Percentiles rank a stretch among this genome's conserved stretches.
Evolutionary conservation across 441 rosid genomes (phyloP).

Genomic region (Corymbia citriodora): DNA sequence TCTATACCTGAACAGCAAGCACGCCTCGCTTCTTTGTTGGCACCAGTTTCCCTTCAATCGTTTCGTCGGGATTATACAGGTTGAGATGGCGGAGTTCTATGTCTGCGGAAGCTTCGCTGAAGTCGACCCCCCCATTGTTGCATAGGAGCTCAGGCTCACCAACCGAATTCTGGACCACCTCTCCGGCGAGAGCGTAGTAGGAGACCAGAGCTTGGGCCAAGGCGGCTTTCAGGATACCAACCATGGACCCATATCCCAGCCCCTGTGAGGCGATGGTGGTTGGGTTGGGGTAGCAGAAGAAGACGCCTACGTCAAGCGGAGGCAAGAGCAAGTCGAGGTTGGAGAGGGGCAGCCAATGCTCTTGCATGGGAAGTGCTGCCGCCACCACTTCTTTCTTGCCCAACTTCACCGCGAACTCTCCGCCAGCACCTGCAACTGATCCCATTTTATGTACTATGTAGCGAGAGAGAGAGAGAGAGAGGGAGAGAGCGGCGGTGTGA

Average conservation of each 20-base stretch:
- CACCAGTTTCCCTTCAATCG: slow-evolving; percentile 56
- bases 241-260: slow-evolving; percentile 24
- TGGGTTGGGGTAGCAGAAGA: slow-evolving; percentile 47
- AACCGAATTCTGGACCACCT: slow-evolving; percentile 40
- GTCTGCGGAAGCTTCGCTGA: slow-evolving; percentile 51
- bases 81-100: slow-evolving; percentile 44
- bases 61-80: slow-evolving; percentile 58
- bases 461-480: background rate
- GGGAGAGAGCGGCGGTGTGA: too few species aligned
- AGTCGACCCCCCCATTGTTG: slow-evolving; percentile 75
- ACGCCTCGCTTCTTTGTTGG: slow-evolving; percentile 59
- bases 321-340: slow-evolving; percentile 86
- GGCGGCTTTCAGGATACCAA: slow-evolving; percentile 36
- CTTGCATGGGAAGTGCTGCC: slow-evolving; percentile 50
- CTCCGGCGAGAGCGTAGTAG: slow-evolving; percentile 67
- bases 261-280: background rate
- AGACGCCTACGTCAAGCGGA: slow-evolving; percentile 48
- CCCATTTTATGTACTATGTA: background rate
- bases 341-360: slow-evolving; percentile 75
- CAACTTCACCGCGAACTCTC: slow-evolving; percentile 41
- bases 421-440: slow-evolving; percentile 14
- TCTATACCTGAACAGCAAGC: slow-evolving; percentile 61
- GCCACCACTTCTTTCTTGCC: slow-evolving; percentile 49
- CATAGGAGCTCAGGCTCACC: slow-evolving; percentile 82
- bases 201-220: slow-evolving; percentile 53